Base-by-base conservation (phyloP, 352 stramenopile genomes). In the Phytophthora quininea region DNA sequence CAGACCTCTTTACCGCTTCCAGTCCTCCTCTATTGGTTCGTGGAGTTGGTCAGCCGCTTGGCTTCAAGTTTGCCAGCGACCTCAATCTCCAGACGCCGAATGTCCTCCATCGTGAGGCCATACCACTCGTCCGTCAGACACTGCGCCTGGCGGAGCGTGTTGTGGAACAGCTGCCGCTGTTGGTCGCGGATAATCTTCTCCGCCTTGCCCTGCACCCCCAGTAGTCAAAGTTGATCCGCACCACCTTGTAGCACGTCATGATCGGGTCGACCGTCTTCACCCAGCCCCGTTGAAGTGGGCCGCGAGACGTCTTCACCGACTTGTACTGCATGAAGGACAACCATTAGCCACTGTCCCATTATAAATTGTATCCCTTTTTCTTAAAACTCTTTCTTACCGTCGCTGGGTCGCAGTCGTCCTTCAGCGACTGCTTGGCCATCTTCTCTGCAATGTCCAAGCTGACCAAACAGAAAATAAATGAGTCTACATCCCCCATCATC, bases 221-320 rank as follows among this genome's bases (percentile, higher is more conserved):
- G 74, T 95, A 95, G 67, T 95, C 86, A 64, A 95, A 95, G 74
- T 93, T 93, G 69, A 95, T 82, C 64, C 86, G 85, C 60, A 93
- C 88, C 48, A 84, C 80, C 74, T 95, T 95, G 79, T 93, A 91
- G 72, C 88, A 95, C 48, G 88, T 95, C 88, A 94, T 94, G 62
- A 95, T 50, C 8, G 86, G 88, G 19, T 88, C 71, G 8, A 91
- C 80, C 3, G 79, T 90, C 63, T 88, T 82, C 50, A 78, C 66
- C 88, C 87, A 96, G 52, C 74, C 87, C 40, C 76, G 78, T 27
- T 76, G 27, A 5, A 96, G 73, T 35, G 87, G 87, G 12, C 88
- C 88, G 52, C 88, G 85, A 10, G 69, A 81, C 33, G 87, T 92
- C 57, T 93, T 93, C 11, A 71, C 58, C 19, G 82, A 95, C 55